phyloP scores from a whole-genome alignment of 2,329 filamentous ascomycete species.

The Botrytis sinoallii region DNA sequence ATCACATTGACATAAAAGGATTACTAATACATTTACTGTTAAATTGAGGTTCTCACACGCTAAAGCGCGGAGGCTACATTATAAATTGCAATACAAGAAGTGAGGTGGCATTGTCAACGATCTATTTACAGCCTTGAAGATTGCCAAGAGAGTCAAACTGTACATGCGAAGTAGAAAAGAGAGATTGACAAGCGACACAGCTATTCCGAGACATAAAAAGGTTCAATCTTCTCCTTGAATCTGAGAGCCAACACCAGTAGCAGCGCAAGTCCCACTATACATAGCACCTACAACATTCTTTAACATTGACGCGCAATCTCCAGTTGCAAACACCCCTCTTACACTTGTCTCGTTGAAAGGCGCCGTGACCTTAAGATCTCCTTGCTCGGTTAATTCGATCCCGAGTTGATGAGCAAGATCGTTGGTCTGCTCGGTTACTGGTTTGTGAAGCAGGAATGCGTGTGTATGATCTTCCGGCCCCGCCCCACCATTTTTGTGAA shows the following conservation, averaged over 20 bases:
- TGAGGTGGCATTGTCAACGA: too few species aligned
- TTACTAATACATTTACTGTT: too few species aligned
- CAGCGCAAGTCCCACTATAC: not conserved
- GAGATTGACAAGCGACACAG: too few species aligned
- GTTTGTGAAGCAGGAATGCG: not conserved
- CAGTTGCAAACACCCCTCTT: constrained; percentile 51
- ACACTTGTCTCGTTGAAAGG: constrained; percentile 51
- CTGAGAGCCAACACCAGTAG: not conserved
- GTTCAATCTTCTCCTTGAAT: not conserved
- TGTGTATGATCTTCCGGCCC: not conserved
- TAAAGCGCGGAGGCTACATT: too few species aligned
- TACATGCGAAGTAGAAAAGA: too few species aligned
- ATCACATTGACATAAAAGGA: accelerated
- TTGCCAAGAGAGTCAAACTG: too few species aligned
- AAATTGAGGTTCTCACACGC: too few species aligned
- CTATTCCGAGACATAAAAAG: not conserved
- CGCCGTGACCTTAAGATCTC: constrained; percentile 44
- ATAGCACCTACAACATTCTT: not conserved
- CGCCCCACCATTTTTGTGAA: too few species aligned
- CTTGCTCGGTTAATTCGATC: constrained; percentile 42
- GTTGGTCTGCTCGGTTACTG: not conserved
- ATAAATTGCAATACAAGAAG: too few species aligned
- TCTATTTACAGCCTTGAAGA: too few species aligned
- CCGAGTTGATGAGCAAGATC: constrained; percentile 39
- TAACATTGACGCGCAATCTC: constrained; percentile 40